These are phyloP conservation scores for Carex parvula DNA, from an alignment of 176 grass and related monocot species.

Conservation along the genomic window DNA sequence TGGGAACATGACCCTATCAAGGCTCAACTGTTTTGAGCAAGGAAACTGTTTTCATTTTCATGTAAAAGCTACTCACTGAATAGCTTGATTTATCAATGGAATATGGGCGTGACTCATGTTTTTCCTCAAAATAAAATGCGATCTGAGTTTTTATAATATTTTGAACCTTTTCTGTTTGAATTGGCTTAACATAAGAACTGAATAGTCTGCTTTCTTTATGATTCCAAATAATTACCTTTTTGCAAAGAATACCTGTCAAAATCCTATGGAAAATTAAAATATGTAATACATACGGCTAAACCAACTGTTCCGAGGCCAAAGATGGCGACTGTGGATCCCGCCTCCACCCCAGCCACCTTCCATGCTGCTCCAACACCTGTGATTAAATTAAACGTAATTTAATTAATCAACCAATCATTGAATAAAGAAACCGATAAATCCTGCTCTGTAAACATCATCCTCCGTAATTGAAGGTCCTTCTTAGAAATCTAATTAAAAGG, in stretches of 20 bases:
- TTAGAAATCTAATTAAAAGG: not conserved
- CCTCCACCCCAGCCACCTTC: conserved; percentile 52
- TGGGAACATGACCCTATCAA: no score
- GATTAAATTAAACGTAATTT: not conserved
- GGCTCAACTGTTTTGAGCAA: no score
- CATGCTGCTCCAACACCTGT: conserved; percentile 67
- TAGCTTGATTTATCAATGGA: no score
- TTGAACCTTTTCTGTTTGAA: not conserved
- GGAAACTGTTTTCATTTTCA: no score
- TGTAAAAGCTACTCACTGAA: no score
- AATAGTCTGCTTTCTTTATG: not conserved
- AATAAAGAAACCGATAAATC: not conserved
- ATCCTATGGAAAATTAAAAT: not conserved
- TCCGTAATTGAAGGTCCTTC: not conserved
- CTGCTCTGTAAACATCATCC: not conserved
- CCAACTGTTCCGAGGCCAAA: conserved; percentile 75
- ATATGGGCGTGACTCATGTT: no score
- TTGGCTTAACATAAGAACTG: not conserved
- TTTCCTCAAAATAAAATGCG: not conserved
- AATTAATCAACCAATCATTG: not conserved
- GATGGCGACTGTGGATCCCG: conserved; percentile 45
- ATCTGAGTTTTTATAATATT: not conserved
- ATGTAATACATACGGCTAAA: conserved; percentile 40
- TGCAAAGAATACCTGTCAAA: not conserved
- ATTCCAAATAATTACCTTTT: not conserved